Evolutionary conservation across 2,329 filamentous ascomycete genomes (phyloP), one percentile per base, ranked within the genome.

Genomic region (Hymenoscyphus fructigenus): DNA sequence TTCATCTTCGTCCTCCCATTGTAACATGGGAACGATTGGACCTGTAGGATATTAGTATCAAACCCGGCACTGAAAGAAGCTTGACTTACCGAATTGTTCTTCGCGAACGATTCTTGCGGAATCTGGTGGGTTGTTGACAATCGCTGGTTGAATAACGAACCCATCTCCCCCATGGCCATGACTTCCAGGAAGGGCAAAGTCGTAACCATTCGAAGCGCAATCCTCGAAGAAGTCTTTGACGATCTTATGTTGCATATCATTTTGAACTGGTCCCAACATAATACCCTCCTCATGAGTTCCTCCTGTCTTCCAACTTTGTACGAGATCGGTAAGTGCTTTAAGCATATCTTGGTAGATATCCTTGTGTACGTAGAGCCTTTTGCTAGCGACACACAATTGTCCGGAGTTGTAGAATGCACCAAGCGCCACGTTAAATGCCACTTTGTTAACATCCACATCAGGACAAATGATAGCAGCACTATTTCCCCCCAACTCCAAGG

Each of bases 181-280:
- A 15, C 34, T 23, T 41, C 78, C 81, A 12, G 83, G 84, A 15
- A 80, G 70, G 0, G 82, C 82, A 55, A 85, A 79, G 14, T 82
- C 80, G 69, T 84, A 81, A 58, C 83, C 83, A 44, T 84, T 81
- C 67, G 79, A 78, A 70, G 82, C 80, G 65, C 83, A 84, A 59
- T 87, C 84, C 10, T 79, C 79, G 61, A 89, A 81, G 66, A 88
- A 82, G 14, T 78, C 75, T 70, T 83, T 83, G 29, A 87, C 84
- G 28, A 82, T 82, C 57, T 88, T 83, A 72, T 82, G 90, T 75
- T 91, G 88, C 82, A 86, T 83, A 68, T 81, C 76, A 75, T 91
- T 91, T 66, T 88, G 86, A 2, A 90, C 76, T 0, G 88, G 88
- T 0, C 86, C 84, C 78, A 59, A 76, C 79, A 62, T 82, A 73